phyloP scores from a whole-genome alignment of 768 basidiomycete species.

The Cystofilobasidium bisporidii region DNA sequence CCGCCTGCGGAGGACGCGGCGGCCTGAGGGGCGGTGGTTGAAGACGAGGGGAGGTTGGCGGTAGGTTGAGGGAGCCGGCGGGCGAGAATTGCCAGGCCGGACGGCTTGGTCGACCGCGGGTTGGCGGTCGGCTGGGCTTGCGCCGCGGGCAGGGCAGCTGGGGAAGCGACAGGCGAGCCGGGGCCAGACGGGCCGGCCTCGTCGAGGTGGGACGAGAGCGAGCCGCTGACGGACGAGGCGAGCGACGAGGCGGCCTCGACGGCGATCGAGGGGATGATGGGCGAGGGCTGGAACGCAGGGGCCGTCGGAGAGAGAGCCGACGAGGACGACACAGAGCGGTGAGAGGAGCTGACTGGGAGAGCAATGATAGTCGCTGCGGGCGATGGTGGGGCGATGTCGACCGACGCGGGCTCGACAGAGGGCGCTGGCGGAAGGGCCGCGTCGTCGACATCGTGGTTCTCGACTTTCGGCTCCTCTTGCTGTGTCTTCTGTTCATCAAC shows the following conservation, averaged over 20 bases:
- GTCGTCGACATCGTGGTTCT: too few relatives aligned
- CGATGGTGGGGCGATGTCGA: too few relatives aligned
- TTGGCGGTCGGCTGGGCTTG: neutral
- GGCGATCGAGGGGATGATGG: neutral
- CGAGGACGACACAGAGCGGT: neutral
- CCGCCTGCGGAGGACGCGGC: neutral
- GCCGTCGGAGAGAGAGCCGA: neutral
- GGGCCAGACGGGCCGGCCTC: too few relatives aligned
- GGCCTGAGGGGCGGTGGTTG: neutral
- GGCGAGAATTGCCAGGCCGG: slow-evolving; percentile 3
- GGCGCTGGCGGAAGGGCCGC: too few relatives aligned
- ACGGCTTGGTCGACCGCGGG: neutral
- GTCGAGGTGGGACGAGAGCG: neutral
- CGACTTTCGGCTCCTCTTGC: too few relatives aligned
- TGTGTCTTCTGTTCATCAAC: too few relatives aligned
- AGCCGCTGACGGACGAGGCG: neutral
- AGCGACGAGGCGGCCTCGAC: slow-evolving; percentile 1
- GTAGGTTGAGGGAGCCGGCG: neutral
- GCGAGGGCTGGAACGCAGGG: neutral
- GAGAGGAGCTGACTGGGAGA: too few relatives aligned
- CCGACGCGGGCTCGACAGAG: too few relatives aligned
- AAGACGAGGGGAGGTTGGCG: neutral
- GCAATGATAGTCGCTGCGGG: too few relatives aligned
- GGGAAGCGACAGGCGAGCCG: neutral
- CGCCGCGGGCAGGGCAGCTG: neutral